Percentiles rank a stretch among this genome's conserved stretches.
phyloP scores from a whole-genome alignment of 1,284 basidiomycete genomes.

The Rugiboletus extremiorientalis region DNA sequence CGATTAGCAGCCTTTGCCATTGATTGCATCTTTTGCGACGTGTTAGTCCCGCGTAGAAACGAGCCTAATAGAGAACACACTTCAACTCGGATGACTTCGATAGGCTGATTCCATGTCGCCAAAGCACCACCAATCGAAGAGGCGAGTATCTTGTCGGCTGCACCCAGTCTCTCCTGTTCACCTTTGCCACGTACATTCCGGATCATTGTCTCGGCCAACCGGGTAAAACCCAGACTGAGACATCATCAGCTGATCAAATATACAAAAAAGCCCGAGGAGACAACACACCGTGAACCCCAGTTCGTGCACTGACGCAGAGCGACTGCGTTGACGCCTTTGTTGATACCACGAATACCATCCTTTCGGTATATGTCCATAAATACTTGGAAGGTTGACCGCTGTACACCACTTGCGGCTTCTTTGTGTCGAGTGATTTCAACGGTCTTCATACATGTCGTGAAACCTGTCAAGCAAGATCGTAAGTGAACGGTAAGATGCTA shows the following conservation, averaged over 20 bases:
- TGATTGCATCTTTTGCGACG: constrained; percentile 89
- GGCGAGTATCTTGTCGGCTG: constrained; percentile 86
- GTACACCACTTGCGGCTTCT: constrained; percentile 85
- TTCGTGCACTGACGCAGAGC: constrained; percentile 98
- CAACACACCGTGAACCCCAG: constrained; percentile 91
- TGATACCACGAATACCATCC: constrained; percentile 95
- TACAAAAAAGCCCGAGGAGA: not conserved
- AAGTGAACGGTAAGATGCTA: constrained; percentile 4
- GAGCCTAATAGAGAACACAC: constrained; percentile 37
- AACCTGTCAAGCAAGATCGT: constrained; percentile 54
- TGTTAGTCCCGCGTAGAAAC: constrained; percentile 7
- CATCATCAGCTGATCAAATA: constrained; percentile 7
- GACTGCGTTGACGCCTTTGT: constrained; percentile 99
- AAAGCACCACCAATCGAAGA: constrained; percentile 95
- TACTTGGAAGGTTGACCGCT: constrained; percentile 92
- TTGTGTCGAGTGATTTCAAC: constrained; percentile 99
- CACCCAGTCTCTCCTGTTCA: constrained; percentile 74
- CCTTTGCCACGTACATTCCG: constrained; percentile 75
- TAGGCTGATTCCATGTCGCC: constrained; percentile 99
- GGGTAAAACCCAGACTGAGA: constrained; percentile 91
- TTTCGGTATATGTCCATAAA: constrained; percentile 93
- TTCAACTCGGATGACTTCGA: constrained; percentile 95
- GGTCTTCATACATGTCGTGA: constrained; percentile 98
- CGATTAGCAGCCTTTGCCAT: constrained; percentile 89
- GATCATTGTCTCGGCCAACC: constrained; percentile 85